phyloP scores from a whole-genome alignment of 2,329 filamentous ascomycete genomes.

The Cryphonectria parasitica region DNA sequence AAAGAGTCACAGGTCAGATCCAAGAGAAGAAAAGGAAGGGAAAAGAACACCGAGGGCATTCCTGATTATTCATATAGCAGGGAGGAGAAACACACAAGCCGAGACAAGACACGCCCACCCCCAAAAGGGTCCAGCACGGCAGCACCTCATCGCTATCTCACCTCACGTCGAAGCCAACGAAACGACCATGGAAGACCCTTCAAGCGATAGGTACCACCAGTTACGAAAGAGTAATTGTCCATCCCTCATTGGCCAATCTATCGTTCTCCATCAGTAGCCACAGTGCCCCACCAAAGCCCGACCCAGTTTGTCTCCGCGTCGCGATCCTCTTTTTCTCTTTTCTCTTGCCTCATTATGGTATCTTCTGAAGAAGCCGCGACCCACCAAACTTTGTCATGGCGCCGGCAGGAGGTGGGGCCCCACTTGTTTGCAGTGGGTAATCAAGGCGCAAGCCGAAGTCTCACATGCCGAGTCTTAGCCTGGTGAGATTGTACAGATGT shows the following conservation, averaged over 20 bases:
- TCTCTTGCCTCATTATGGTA: background rate
- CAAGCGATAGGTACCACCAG: background rate
- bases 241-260: constrained; percentile 18
- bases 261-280: background rate
- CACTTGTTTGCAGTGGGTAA: background rate
- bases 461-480: too few relatives aligned
- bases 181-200: background rate
- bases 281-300: constrained; percentile 16
- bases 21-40: constrained; percentile 11
- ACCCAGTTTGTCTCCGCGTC: constrained; percentile 2
- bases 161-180: background rate
- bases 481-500: too few relatives aligned
- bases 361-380: background rate
- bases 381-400: background rate
- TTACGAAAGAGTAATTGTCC: constrained; percentile 21
- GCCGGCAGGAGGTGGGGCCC: too few relatives aligned
- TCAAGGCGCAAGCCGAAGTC: background rate
- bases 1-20: constrained; percentile 38
- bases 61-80: constrained; percentile 24
- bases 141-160: constrained; percentile 13
- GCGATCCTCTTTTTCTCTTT: background rate
- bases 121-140: background rate
- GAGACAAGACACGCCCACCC: constrained; percentile 12
- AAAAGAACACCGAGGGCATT: constrained; percentile 18
- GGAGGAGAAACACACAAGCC: background rate